Conservation (phyloP, 495 filamentous ascomycete genomes). For the Pseudomonodictys pantanalensis region DNA sequence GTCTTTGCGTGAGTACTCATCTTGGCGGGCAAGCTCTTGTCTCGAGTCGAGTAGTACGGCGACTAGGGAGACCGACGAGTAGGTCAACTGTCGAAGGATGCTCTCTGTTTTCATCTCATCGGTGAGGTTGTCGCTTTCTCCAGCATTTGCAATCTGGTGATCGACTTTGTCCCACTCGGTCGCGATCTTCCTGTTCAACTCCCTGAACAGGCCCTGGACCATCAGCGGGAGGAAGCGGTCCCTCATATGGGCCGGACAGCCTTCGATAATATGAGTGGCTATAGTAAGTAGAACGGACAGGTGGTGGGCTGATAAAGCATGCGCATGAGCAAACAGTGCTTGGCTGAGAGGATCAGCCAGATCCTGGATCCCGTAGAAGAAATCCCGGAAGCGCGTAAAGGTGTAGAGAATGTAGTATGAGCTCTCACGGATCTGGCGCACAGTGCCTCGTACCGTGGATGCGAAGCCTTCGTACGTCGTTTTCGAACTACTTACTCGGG, state of each 20-base stretch:
- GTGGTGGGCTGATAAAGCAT: constrained; percentile 86
- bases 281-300: constrained; percentile 85
- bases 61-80: constrained; percentile 86
- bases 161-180: constrained; percentile 74
- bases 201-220: constrained; percentile 73
- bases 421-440: constrained; percentile 84
- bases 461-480: constrained; percentile 88
- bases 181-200: constrained; percentile 81
- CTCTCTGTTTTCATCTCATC: constrained; percentile 99
- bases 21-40: constrained; percentile 25
- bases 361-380: constrained; percentile 85
- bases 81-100: constrained; percentile 88
- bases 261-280: constrained; percentile 80
- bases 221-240: constrained; percentile 83
- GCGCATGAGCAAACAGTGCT: constrained; percentile 79
- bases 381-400: constrained; percentile 80
- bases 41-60: constrained; percentile 77
- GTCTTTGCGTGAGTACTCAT: constrained; percentile 3
- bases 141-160: constrained; percentile 59
- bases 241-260: constrained; percentile 76
- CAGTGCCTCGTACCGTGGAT: constrained; percentile 82
- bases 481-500: constrained; percentile 82
- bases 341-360: constrained; percentile 80
- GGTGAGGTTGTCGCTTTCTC: constrained; percentile 66
- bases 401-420: constrained; percentile 92